Evolutionary conservation across 805 yeast genomes (phyloP), one percentile per base, ranked within the genome.

Genomic region (Starmerella scarabaei): DNA sequence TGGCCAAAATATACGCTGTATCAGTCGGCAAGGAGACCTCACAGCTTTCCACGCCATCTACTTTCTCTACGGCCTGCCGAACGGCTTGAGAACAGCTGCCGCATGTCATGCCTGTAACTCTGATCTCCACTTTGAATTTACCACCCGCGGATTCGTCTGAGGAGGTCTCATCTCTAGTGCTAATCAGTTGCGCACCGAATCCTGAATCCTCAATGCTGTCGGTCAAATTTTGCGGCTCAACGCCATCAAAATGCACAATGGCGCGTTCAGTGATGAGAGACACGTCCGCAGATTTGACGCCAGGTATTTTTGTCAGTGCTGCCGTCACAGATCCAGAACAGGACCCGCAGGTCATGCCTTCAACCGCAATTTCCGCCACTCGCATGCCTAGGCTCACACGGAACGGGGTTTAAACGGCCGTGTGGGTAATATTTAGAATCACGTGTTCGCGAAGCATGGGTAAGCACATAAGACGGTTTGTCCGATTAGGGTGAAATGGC

Each of bases 301-400:
- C 81, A 0, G 63, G 60, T 9, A 72, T 40, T 1, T 54, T 54
- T 38, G 65, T 60, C 21, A 83, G 53, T 1, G 76, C 75, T 19
- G 61, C 59, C 1, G 77, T 72, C 21, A 88, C 73, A 0, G 91
- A 66, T 1, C 79, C 67, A 0, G 80, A 70, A 56, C 97, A 88
- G 1, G 94, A 72, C 2, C 91, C 78, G 54, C 96, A 88, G 2
- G 97, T 86, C 96, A 86, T 88, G 3, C 96, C 96, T 11, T 62
- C 57, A 1, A 79, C 63, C 5, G 59, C 47, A 33, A 60, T 41
- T 33, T 49, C 55, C 26, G 26, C 26, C 7, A 23, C 26, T 23
- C n/a, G n/a, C n/a, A n/a, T n/a, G n/a, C n/a, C n/a, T n/a, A n/a
- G n/a, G n/a, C n/a, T n/a, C n/a, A n/a, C n/a, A n/a, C n/a, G n/a